phyloP scores from a whole-genome alignment of 2,329 filamentous ascomycete species.

The Hymenoscyphus linearis region DNA sequence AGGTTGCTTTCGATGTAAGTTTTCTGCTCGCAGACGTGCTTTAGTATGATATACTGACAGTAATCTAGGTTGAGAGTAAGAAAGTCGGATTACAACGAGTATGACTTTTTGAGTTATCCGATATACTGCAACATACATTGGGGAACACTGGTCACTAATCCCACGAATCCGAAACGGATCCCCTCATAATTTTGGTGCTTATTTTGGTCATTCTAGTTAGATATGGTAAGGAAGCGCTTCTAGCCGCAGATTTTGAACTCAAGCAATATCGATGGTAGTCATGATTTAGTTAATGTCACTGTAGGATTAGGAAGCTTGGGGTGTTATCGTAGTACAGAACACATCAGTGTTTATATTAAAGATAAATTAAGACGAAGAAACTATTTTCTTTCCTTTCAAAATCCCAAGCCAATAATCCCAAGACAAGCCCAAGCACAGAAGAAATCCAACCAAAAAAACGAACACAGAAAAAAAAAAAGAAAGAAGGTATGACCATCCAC shows the following conservation, averaged over 20 bases:
- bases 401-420: not conserved
- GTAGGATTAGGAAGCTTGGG: not conserved
- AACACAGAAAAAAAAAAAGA: not conserved
- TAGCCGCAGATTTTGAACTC: not conserved
- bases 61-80: not conserved
- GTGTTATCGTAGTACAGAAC: not conserved
- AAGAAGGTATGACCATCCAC: not conserved
- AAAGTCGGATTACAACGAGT: not conserved
- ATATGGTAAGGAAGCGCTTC: not conserved
- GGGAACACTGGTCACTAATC: no score
- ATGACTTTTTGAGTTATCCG: not conserved
- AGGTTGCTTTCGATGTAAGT: conserved; percentile 24
- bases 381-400: not conserved
- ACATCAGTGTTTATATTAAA: not conserved
- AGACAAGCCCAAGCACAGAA: not conserved
- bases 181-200: not conserved
- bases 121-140: not conserved
- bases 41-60: not conserved
- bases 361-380: no score
- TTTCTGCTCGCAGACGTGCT: not conserved
- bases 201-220: not conserved
- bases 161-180: no score
- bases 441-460: not conserved
- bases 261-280: not conserved
- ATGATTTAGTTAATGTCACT: not conserved